Evolutionary conservation across 2,329 filamentous ascomycete species (phyloP).

Genomic region (Colletotrichum siamense): DNA sequence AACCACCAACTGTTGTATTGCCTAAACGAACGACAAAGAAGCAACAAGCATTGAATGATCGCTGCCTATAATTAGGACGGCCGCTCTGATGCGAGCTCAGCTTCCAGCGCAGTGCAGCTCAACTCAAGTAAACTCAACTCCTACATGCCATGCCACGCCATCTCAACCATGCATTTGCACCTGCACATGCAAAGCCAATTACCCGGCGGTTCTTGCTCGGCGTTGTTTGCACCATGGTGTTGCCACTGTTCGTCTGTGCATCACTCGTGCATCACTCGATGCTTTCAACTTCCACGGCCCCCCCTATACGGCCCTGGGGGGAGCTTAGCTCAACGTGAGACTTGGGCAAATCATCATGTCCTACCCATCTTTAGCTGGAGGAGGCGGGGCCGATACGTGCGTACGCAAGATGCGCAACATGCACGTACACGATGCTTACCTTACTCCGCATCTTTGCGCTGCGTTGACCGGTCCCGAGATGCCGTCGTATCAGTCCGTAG

Average conservation of each 20-base stretch:
- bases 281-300: not conserved
- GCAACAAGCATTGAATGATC: not conserved
- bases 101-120: not conserved
- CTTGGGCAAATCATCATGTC: not conserved
- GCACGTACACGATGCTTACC: not conserved
- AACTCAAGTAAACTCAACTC: not conserved
- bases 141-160: not conserved
- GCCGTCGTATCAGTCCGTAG: not conserved
- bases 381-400: not conserved
- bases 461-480: not conserved
- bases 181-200: not conserved
- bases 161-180: not conserved
- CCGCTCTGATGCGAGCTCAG: not conserved
- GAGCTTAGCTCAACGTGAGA: not conserved
- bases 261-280: not conserved
- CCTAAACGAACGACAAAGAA: not conserved
- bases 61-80: not conserved
- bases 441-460: not conserved
- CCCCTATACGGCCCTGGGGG: not conserved
- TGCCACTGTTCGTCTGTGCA: constrained; percentile 1
- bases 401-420: not conserved
- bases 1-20: not conserved
- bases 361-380: not conserved
- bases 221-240: constrained; percentile 3
- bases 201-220: not conserved